These are phyloP conservation scores for Trametes cubensis DNA, from an alignment of 768 basidiomycete genomes.

Conservation along the genomic window DNA sequence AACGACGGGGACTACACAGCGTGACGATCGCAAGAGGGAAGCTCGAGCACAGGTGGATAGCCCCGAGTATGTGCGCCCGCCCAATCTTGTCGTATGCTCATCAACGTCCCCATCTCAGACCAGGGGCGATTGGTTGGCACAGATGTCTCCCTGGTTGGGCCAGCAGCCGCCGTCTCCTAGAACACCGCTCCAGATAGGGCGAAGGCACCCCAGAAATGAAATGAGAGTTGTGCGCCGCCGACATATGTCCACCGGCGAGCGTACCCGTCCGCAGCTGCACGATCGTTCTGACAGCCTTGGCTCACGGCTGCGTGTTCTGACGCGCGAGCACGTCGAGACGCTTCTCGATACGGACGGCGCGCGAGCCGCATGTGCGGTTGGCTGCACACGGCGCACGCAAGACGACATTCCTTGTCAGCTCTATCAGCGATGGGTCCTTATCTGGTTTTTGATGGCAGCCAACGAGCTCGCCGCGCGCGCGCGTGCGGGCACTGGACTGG, in stretches of 20 bases:
- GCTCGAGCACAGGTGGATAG: neutral
- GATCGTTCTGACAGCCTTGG: neutral
- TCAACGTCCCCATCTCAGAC: conserved; percentile 6
- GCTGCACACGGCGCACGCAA: neutral
- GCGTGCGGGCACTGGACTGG: neutral
- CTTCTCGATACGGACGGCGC: conserved; percentile 3
- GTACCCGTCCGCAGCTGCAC: conserved; percentile 7
- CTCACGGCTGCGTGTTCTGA: neutral
- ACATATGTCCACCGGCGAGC: conserved; percentile 20
- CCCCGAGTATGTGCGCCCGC: conserved; percentile 15
- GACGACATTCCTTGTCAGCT: neutral
- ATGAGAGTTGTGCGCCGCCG: conserved; percentile 21
- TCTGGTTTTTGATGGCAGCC: conserved; percentile 4
- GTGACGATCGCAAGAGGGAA: no score
- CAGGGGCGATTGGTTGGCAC: conserved; percentile 14
- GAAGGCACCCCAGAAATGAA: conserved; percentile 12
- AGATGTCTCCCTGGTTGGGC: neutral
- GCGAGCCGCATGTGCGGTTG: neutral
- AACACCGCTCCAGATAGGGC: conserved; percentile 5
- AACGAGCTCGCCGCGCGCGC: neutral
- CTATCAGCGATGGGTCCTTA: conserved; percentile 14
- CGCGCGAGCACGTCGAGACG: neutral
- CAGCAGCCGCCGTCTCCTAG: neutral
- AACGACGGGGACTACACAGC: no score
- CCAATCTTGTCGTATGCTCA: neutral